phyloP scores from a whole-genome alignment of 768 basidiomycete genomes.

The Tremella fuciformis region DNA sequence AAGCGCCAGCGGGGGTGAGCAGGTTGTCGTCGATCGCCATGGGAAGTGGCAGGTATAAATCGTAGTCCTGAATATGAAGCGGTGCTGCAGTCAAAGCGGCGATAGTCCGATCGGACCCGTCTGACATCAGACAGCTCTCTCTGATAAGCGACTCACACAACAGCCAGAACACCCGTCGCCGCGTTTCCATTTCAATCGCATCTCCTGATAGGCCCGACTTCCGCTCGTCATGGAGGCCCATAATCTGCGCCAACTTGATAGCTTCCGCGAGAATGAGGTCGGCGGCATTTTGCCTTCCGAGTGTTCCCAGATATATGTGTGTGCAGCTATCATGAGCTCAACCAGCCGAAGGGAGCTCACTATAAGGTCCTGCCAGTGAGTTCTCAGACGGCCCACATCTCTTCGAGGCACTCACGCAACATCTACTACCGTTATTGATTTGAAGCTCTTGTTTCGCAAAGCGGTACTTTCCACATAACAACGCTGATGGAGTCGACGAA shows the following conservation, averaged over 20 bases:
- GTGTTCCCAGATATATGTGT: conserved; percentile 36
- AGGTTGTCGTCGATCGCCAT: conserved; percentile 28
- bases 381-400: background rate
- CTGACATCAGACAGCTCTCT: conserved; percentile 9
- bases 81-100: conserved; percentile 24
- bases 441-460: conserved; percentile 21
- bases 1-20: conserved; percentile 27
- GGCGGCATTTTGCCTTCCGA: conserved; percentile 23
- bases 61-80: conserved; percentile 26
- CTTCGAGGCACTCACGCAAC: conserved; percentile 16
- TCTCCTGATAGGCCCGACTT: conserved; percentile 13
- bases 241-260: conserved; percentile 20
- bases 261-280: conserved; percentile 30
- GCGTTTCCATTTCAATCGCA: conserved; percentile 25
- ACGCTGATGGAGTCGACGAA: conserved; percentile 25
- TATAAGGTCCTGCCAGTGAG: background rate
- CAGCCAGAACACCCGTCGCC: conserved; percentile 36
- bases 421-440: conserved; percentile 17
- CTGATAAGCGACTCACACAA: conserved; percentile 22
- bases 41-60: conserved; percentile 25
- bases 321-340: conserved; percentile 18
- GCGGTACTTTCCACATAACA: conserved; percentile 19
- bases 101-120: conserved; percentile 36
- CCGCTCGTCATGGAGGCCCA: conserved; percentile 32
- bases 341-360: background rate